These are phyloP conservation scores for Phytopythium ostracodes DNA, from an alignment of 352 stramenopile species.

Conservation along the genomic window DNA sequence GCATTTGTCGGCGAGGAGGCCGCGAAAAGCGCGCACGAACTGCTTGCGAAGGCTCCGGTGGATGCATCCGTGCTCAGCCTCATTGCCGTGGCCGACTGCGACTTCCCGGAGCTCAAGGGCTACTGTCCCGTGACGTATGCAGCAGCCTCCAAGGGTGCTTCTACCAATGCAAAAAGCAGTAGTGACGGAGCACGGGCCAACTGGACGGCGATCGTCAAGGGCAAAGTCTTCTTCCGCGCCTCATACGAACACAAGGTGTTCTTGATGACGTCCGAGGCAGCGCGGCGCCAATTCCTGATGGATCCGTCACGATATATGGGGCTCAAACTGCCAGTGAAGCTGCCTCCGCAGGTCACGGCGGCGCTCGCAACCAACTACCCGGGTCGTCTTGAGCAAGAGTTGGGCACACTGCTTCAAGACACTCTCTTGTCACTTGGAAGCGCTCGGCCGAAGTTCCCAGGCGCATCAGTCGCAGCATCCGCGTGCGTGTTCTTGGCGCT, in stretches of 20 bases:
- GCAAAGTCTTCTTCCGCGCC: slow-evolving; percentile 54
- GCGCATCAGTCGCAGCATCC: slow-evolving; percentile 26
- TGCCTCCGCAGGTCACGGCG: slow-evolving; percentile 44
- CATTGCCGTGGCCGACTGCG: slow-evolving; percentile 52
- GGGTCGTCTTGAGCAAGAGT: slow-evolving; percentile 55
- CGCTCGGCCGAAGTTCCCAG: slow-evolving; percentile 56
- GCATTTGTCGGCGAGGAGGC: slow-evolving; percentile 33
- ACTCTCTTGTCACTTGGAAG: slow-evolving; percentile 48
- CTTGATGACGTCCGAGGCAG: slow-evolving; percentile 51
- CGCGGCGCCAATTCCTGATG: slow-evolving; percentile 37
- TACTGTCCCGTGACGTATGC: slow-evolving; percentile 75
- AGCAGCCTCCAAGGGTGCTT: background rate
- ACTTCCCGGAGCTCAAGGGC: slow-evolving; percentile 68
- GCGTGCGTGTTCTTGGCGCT: slow-evolving; percentile 60
- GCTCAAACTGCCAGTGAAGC: slow-evolving; percentile 53
- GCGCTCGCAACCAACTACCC: slow-evolving; percentile 45
- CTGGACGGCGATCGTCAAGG: slow-evolving; percentile 46
- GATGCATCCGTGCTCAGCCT: slow-evolving; percentile 64
- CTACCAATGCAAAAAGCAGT: background rate
- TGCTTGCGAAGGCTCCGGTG: slow-evolving; percentile 37
- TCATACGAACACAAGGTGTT: slow-evolving; percentile 57
- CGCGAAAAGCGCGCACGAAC: slow-evolving; percentile 19
- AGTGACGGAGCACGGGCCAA: slow-evolving; percentile 20
- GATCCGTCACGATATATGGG: slow-evolving; percentile 37
- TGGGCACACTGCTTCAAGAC: slow-evolving; percentile 57